Base-by-base conservation (phyloP, 331 rosid species). In the Stylosanthes scabra region DNA sequence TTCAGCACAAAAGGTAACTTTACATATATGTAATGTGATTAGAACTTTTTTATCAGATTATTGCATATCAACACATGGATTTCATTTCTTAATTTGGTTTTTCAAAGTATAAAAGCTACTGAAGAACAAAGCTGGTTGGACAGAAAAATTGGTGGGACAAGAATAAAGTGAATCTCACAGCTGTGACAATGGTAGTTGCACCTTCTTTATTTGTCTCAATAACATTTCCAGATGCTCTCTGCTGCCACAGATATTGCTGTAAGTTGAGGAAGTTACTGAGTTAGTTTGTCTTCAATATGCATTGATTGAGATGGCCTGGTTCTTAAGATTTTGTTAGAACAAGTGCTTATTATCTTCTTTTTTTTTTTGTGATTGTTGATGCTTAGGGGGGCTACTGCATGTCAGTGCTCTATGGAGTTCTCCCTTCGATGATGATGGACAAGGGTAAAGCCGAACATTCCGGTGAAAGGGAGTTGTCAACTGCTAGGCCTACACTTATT, bases 381-480 rank as follows among this genome's bases (percentile, higher is more conserved):
- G 39, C 72, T 63, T 68, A 91, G 96, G 97, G 97, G 62, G 96
- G 91, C 11, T 89, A 91, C 74, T 87, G 93, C 66, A 85, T 91
- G 97, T 79, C 93, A 70, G 84, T 87, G 74, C 82, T 88, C 34
- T 91, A 58, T 79, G 97, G 92, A 74, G 87, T 91, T 85, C 91
- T 91, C 39, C 94, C 92, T 13, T 92, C 92, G 2, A 92, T 89
- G 72, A 89, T 89, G 96, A 82, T 85, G 93, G 72, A 79, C 50
- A 79, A 55, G 71, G 75, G 40, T 34, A 77, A 85, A 72, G 9
- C 71, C 0, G 70, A 83, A 31, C 47, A 55, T 65, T 51, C 76
- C 9, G 77, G 74, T 49, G 46, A 27, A 15, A 79, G 79, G 31
- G 45, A 74, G 29, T 68, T 87, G 29, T 79, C 83, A 39, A 74